Evolutionary conservation across 352 stramenopile genomes (phyloP).

Genomic region (Globisporangium cederbergense): DNA sequence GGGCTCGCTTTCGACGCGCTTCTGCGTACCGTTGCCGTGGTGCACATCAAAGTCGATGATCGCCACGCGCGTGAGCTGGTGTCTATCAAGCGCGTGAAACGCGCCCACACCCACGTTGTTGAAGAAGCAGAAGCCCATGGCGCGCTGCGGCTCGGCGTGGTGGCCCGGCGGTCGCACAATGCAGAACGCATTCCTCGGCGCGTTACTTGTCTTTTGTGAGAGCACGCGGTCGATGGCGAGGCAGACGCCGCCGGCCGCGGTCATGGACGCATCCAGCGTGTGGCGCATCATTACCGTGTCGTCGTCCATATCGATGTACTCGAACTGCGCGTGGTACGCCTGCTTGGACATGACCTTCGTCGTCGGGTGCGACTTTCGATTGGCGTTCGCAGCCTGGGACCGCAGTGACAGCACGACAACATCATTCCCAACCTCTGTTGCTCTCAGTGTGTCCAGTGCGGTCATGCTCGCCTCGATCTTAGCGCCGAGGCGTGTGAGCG

Average conservation of each 20-base stretch:
- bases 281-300: conserved; percentile 33
- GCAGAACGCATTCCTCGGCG: conserved; percentile 40
- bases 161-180: conserved; percentile 81
- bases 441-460: conserved; percentile 29
- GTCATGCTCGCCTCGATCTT: conserved; percentile 68
- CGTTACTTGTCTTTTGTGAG: not conserved
- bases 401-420: not conserved
- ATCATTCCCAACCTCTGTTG: not conserved
- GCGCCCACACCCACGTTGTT: conserved; percentile 86
- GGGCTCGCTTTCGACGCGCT: conserved; percentile 34
- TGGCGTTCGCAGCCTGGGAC: not conserved
- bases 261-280: conserved; percentile 26
- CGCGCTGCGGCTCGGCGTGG: conserved; percentile 61
- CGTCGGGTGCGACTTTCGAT: conserved; percentile 13
- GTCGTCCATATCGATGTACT: conserved; percentile 57
- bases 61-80: conserved; percentile 36
- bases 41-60: conserved; percentile 91
- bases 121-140: conserved; percentile 85
- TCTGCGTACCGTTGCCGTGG: conserved; percentile 87
- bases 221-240: conserved; percentile 38
- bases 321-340: conserved; percentile 55
- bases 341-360: conserved; percentile 32
- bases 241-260: conserved; percentile 29
- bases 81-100: conserved; percentile 35
- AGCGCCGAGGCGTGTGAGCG: conserved; percentile 37